Percentiles rank a stretch among this genome's conserved stretches.
phyloP scores from a whole-genome alignment of 352 stramenopile species.

The Globisporangium abappressorium region DNA sequence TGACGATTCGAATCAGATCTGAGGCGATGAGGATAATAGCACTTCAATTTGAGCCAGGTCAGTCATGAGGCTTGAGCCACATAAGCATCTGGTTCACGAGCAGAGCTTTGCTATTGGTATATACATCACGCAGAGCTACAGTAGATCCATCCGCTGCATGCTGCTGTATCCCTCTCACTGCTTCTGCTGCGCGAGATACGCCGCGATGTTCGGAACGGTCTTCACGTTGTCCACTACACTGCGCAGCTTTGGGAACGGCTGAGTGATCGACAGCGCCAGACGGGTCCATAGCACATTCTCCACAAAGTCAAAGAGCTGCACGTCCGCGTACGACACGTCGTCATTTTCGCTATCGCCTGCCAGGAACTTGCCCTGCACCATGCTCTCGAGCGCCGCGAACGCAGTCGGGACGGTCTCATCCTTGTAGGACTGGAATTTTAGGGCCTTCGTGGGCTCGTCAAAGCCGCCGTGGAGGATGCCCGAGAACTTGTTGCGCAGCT shows the following conservation, averaged over 20 bases:
- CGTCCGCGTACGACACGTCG: constrained; percentile 32
- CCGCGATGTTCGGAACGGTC: background rate
- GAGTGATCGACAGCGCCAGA: background rate
- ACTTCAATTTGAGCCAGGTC: no score
- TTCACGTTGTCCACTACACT: background rate
- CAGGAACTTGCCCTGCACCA: constrained; percentile 50
- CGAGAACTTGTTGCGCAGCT: constrained; percentile 5
- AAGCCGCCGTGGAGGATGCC: constrained; percentile 5
- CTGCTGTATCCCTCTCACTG: background rate
- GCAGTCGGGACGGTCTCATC: background rate
- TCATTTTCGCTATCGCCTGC: constrained; percentile 24
- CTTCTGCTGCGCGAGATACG: background rate
- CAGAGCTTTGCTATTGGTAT: no score
- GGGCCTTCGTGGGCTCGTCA: background rate
- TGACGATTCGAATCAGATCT: no score
- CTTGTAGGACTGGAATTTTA: background rate
- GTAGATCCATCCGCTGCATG: background rate
- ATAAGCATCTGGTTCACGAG: no score
- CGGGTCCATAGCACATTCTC: background rate
- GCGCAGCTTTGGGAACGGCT: background rate
- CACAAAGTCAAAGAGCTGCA: constrained; percentile 27
- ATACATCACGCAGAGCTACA: no score
- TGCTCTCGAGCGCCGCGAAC: constrained; percentile 34
- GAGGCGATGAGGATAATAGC: no score
- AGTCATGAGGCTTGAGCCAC: no score